Base-by-base conservation (phyloP, 1,284 basidiomycete species). In the Athelia psychrophila region DNA sequence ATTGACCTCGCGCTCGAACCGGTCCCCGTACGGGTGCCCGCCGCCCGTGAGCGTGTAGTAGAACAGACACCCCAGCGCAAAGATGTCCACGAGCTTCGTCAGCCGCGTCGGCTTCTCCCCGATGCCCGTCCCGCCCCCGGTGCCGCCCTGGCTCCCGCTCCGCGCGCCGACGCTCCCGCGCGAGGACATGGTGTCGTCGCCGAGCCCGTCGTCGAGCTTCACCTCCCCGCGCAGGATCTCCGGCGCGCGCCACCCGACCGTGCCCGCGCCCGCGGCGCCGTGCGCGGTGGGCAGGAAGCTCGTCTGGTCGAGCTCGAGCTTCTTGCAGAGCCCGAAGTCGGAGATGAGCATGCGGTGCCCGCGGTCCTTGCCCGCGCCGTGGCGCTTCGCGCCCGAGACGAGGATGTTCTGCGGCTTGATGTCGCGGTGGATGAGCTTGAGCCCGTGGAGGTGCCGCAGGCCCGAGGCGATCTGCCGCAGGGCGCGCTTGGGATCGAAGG, bases 371-470 rank as follows among this genome's bases (percentile, higher is more conserved):
- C 73, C 71, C 30, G 63, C 63, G 23, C 56, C 56, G 20, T 81
- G 78, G 51, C 79, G 75, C 63, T 86, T 88, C 16, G 83, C 81
- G 22, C 76, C 73, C 5, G 90, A 92, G n/a, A 98, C 82, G 8
- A 99, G 80, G 52, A 99, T 98, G 65, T 99, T 99, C 70, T 97
- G 95, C 3, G 96, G 96, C 66, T 99, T 99, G 71, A 99, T 97
- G 67, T 99, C 96, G 24, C 97, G 86, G 73, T 99, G 97, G 20
- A 99, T 88, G 58, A 99, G 93, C 71, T 97, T 98, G 62, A 99
- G 83, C 22, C 84, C 90, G 66, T 99, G 96, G 9, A 99, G 76
- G 69, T 98, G 95, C 50, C 87, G 81, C 51, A 99, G 68, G 2
- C 96, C 96, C 13, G 86, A 83, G 0, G 94, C 86, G 55, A 99